Conservation (phyloP, 805 yeast species). For the Blastobotrys peoriensis region DNA sequence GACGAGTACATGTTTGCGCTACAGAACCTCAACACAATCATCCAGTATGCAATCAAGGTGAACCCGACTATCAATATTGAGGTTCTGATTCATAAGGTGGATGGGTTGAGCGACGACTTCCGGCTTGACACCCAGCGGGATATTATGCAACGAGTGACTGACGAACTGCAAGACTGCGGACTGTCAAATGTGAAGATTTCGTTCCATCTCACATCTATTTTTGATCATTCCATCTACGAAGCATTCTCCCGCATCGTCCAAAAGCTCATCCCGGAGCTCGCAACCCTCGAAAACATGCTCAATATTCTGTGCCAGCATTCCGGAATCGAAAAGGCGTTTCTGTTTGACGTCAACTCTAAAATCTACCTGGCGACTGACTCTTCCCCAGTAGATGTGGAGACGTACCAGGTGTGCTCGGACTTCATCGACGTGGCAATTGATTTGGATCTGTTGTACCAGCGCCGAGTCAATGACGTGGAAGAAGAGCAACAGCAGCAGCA, state of each 20-base stretch:
- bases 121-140: conserved; percentile 92
- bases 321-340: conserved; percentile 84
- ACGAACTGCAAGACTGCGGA: conserved; percentile 83
- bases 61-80: conserved; percentile 85
- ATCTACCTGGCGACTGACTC: conserved; percentile 95
- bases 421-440: conserved; percentile 93
- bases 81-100: conserved; percentile 91
- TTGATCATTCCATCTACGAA: conserved; percentile 93
- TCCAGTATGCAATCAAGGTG: conserved; percentile 77
- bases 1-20: conserved; percentile 92
- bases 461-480: conserved; percentile 9
- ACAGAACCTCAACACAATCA: conserved; percentile 80
- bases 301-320: conserved; percentile 85
- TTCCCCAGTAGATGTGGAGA: conserved; percentile 89
- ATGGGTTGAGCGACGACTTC: conserved; percentile 90
- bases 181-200: conserved; percentile 86
- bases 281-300: conserved; percentile 79
- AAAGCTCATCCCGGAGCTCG: conserved; percentile 81
- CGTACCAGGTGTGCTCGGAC: conserved; percentile 95
- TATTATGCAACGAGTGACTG: conserved; percentile 92
- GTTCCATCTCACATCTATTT: conserved; percentile 87
- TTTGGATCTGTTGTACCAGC: conserved; percentile 44
- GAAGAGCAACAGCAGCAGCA: conserved; percentile 10
- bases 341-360: conserved; percentile 88
- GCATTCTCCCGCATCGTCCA: conserved; percentile 93